Evolutionary conservation across 305 asterid species (phyloP).

Genomic region (Fraxinus xanthoxyloides): DNA sequence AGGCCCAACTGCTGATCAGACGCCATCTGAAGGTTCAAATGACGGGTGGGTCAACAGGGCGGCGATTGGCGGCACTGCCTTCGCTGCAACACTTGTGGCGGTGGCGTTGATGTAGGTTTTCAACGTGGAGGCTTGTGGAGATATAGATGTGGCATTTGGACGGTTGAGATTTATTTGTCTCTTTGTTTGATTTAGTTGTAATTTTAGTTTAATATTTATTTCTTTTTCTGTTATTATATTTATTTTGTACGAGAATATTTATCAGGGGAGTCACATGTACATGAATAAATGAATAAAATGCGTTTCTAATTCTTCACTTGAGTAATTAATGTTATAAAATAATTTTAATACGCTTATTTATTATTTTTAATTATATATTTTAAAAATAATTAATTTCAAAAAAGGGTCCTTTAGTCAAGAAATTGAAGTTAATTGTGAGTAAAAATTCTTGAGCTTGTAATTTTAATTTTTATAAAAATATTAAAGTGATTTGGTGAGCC

Average conservation of each 20-base stretch:
- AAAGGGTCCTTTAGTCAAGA: too few relatives aligned
- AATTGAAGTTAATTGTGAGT: too few relatives aligned
- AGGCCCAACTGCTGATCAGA: slow-evolving; percentile 30
- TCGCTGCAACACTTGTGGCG: slow-evolving; percentile 46
- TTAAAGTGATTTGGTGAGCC: background rate
- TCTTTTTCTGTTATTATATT: background rate
- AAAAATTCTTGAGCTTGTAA: too few relatives aligned
- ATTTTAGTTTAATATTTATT: slow-evolving; percentile 16
- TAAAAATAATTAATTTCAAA: too few relatives aligned
- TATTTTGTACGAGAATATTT: background rate
- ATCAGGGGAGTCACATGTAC: slow-evolving; percentile 32
- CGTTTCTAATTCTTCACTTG: slow-evolving; percentile 26
- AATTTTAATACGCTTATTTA: too few relatives aligned
- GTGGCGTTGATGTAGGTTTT: slow-evolving; percentile 44
- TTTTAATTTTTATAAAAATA: too few relatives aligned
- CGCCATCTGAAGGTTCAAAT: slow-evolving; percentile 39
- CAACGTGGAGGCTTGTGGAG: slow-evolving; percentile 30
- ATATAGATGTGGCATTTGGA: slow-evolving; percentile 10
- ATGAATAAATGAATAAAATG: slow-evolving; percentile 30
- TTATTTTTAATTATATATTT: too few relatives aligned
- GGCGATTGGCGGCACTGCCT: slow-evolving; percentile 47
- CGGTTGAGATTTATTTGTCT: slow-evolving; percentile 32
- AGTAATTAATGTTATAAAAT: too few relatives aligned
- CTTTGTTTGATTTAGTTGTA: slow-evolving; percentile 24
- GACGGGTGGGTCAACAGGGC: slow-evolving; percentile 37